These are phyloP conservation scores for Magnaporthiopsis incrustans DNA, from an alignment of 2,329 filamentous ascomycete genomes.

Conservation along the genomic window DNA sequence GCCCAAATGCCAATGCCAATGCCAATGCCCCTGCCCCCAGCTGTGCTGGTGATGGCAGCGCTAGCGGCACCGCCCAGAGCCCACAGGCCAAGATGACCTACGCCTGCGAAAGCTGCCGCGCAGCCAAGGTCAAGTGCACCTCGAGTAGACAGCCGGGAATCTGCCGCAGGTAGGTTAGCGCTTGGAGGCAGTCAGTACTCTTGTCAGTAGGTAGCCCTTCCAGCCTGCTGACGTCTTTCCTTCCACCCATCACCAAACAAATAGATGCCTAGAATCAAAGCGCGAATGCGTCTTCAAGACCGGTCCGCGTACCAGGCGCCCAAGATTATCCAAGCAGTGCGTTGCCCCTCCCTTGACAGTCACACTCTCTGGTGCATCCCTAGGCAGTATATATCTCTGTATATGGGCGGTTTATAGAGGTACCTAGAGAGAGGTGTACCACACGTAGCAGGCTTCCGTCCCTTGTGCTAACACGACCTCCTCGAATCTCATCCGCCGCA, in stretches of 20 bases:
- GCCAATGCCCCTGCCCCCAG: background rate
- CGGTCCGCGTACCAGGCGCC: slow-evolving; percentile 40
- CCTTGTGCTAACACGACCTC: background rate
- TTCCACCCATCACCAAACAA: background rate
- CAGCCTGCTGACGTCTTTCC: background rate
- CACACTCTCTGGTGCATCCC: too few relatives aligned
- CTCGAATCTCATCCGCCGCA: background rate
- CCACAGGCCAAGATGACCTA: slow-evolving; percentile 28
- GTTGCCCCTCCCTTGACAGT: background rate
- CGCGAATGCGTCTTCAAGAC: slow-evolving; percentile 45
- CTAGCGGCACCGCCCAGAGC: slow-evolving; percentile 11
- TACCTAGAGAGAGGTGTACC: background rate
- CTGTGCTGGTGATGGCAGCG: background rate
- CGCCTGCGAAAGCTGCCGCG: slow-evolving; percentile 46
- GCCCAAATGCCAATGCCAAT: background rate
- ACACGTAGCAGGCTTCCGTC: too few relatives aligned
- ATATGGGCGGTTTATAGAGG: background rate
- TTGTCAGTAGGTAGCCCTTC: background rate
- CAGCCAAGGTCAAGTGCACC: slow-evolving; percentile 45
- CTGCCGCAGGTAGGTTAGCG: slow-evolving; percentile 37
- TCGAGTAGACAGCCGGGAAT: slow-evolving; percentile 37
- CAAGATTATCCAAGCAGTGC: slow-evolving; percentile 35
- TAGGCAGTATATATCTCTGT: background rate
- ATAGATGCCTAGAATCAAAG: slow-evolving; percentile 44
- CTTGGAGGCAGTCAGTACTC: background rate